Base-by-base conservation (phyloP, 331 rosid genomes). In the Pyrus hybrid region DNA sequence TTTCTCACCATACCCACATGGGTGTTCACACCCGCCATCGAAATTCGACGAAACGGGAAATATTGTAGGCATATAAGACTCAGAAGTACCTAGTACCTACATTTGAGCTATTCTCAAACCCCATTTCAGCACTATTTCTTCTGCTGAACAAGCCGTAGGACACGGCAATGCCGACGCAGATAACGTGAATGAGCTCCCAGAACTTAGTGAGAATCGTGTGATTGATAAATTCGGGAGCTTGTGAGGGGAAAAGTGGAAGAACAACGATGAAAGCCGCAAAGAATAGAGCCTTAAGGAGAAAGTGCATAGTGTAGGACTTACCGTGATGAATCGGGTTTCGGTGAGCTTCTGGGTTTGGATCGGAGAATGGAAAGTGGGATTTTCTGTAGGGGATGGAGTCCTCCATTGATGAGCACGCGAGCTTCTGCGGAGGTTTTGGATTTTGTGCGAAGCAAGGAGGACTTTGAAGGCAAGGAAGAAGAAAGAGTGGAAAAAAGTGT, bases 81-180 rank as follows among this genome's bases (percentile, higher is more conserved):
- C 83, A 5, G 76, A 57, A 72, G 8, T 63, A 20, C 80, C 85
- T n/a, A 78, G n/a, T n/a, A n/a, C n/a, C n/a, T n/a, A n/a, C n/a
- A 78, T 77, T 80, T 21, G 91, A 25, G 54, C 63, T 62, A 70
- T 73, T 57, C 43, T 88, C 85, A 47, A 73, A 16, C 22, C 63
- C 82, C 58, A 70, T 30, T 41, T 87, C 93, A 62, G 70, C 82
- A 3, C 12, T 35, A 83, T 81, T 84, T 75, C 92, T 83, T 71
- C 87, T 82, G 79, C 98, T 82, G 54, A 93, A 93, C 63, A 91
- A 68, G 2, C 98, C 98, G 61, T 93, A 93, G 8, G 97, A 87
- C n/a, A 93, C 96, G 81, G 86, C 98, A 91, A 91, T 93, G 85
- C 97, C 98, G 71, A 91, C 79, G 74, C 91, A 82, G 28, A 91